Conservation (phyloP, 768 basidiomycete species). For the Auricularia sp. region DNA sequence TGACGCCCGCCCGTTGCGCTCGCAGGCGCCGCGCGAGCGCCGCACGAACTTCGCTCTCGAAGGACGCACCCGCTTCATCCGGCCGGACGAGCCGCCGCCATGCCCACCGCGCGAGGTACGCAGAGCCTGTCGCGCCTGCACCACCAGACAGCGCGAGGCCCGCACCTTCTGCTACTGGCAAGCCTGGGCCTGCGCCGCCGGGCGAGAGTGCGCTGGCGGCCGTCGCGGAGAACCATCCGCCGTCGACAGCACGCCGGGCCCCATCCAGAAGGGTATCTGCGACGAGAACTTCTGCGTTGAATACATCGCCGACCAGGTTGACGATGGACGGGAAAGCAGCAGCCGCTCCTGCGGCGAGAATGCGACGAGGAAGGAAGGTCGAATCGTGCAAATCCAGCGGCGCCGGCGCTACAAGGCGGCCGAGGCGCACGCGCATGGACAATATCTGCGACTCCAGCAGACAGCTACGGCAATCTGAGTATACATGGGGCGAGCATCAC, state of each 20-base stretch:
- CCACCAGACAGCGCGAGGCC: slow-evolving; percentile 17
- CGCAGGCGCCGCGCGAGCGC: not conserved
- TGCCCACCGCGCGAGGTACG: slow-evolving; percentile 77
- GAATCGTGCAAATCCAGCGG: slow-evolving; percentile 74
- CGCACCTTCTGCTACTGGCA: not conserved
- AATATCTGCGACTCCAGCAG: slow-evolving; percentile 74
- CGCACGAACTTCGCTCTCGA: slow-evolving; percentile 62
- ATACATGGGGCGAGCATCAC: not conserved
- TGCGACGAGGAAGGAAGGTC: slow-evolving; percentile 48
- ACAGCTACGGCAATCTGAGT: slow-evolving; percentile 26
- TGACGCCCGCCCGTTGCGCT: not conserved
- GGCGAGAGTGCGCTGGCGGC: not conserved
- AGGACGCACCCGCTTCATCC: slow-evolving; percentile 19
- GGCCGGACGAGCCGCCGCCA: slow-evolving; percentile 45
- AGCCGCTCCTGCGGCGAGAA: slow-evolving; percentile 68
- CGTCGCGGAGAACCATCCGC: not conserved
- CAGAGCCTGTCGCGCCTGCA: slow-evolving; percentile 60
- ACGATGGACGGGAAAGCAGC: slow-evolving; percentile 78
- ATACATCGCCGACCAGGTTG: slow-evolving; percentile 70
- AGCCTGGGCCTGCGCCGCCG: not conserved
- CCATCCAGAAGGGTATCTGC: slow-evolving; percentile 61
- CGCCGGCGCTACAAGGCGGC: slow-evolving; percentile 52
- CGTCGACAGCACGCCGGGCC: not conserved
- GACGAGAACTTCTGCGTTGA: slow-evolving; percentile 72
- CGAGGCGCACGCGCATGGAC: slow-evolving; percentile 75